Conservation (phyloP, 2,329 filamentous ascomycete genomes). For the Fusarium sacchari region DNA sequence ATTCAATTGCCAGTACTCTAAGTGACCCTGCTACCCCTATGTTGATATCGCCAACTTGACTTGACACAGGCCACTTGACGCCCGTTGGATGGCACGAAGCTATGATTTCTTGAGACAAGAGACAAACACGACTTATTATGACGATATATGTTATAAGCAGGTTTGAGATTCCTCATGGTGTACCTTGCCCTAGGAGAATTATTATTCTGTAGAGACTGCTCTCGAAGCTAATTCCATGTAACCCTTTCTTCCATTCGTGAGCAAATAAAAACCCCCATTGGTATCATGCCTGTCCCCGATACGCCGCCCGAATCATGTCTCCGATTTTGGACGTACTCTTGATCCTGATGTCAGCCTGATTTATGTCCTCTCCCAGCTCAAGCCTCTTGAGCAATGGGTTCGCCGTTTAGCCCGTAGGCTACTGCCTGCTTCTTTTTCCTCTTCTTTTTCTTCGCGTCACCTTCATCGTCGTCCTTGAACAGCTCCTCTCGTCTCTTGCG, state of each 20-base stretch:
- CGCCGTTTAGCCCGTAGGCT: constrained; percentile 51
- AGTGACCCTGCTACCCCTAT: neutral
- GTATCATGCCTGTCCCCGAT: constrained; percentile 41
- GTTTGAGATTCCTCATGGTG: neutral
- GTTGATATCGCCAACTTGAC: neutral
- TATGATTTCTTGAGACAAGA: neutral
- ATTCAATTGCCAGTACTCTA: neutral
- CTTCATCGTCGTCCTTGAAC: constrained; percentile 54
- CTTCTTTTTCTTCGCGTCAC: constrained; percentile 48
- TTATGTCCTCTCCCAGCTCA: constrained; percentile 16
- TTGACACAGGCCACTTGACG: neutral
- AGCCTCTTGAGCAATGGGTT: constrained; percentile 46
- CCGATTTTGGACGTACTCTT: constrained; percentile 13
- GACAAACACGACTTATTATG: neutral
- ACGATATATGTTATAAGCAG: neutral
- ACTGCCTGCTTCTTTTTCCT: constrained; percentile 49
- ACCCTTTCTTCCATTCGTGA: constrained; percentile 8
- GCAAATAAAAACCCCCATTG: constrained; percentile 41
- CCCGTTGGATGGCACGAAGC: neutral
- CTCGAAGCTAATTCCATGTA: constrained; percentile 13
- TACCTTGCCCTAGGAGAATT: constrained; percentile 4
- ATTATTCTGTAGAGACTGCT: constrained; percentile 33
- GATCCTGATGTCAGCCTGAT: constrained; percentile 3
- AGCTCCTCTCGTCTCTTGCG: constrained; percentile 60
- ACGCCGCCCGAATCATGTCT: constrained; percentile 29